Conservation (phyloP, 1,284 basidiomycete species). For the Trichosporon inkin region DNA sequence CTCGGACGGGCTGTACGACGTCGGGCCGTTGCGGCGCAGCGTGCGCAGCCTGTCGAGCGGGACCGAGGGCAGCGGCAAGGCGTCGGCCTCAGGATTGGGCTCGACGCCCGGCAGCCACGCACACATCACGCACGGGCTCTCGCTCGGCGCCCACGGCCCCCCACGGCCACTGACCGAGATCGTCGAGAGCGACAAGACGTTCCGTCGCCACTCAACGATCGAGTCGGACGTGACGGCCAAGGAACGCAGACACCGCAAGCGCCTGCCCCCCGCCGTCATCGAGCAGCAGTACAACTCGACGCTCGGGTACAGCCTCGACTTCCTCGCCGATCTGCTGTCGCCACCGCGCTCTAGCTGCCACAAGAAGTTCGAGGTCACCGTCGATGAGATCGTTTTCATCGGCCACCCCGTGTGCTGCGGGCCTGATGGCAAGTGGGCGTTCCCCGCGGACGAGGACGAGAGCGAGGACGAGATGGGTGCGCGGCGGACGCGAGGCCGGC, state of each 20-base stretch:
- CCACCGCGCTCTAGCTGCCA: conserved; percentile 79
- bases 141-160: not conserved
- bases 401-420: conserved; percentile 88
- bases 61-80: not conserved
- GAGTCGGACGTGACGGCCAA: conserved; percentile 11
- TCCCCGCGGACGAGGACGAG: conserved; percentile 28
- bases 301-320: conserved; percentile 74
- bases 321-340: conserved; percentile 75
- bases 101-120: not conserved
- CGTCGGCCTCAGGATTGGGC: too few relatives aligned
- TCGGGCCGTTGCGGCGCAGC: conserved; percentile 10
- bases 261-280: conserved; percentile 9
- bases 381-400: conserved; percentile 90
- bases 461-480: conserved; percentile 21
- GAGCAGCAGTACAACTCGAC: conserved; percentile 40
- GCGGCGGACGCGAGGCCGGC: conserved; percentile 15
- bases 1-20: conserved; percentile 19
- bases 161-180: conserved; percentile 15
- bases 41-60: conserved; percentile 4
- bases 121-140: too few relatives aligned
- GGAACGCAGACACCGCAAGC: conserved; percentile 1
- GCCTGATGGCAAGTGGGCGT: conserved; percentile 63
- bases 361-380: conserved; percentile 86
- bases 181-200: conserved; percentile 14
- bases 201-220: conserved; percentile 9